phyloP scores from a whole-genome alignment of 495 filamentous ascomycete species.

The Neurospora sp. region DNA sequence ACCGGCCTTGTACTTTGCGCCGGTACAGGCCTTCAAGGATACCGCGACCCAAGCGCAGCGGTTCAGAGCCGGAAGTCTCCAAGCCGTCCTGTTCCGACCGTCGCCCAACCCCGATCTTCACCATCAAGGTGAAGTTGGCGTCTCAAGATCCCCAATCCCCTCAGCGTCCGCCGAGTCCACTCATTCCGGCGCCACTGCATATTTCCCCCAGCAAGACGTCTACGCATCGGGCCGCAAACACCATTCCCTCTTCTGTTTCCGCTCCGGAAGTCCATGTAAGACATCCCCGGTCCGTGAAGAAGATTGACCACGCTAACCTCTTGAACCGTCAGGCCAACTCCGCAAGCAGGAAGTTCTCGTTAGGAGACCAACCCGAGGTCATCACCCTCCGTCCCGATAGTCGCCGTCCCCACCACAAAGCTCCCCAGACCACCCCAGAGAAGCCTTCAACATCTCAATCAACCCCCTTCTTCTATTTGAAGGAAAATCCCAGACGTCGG shows the following conservation, averaged over 20 bases:
- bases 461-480: background rate
- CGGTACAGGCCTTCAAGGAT: background rate
- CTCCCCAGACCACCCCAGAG: background rate
- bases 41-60: background rate
- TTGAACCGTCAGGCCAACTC: background rate
- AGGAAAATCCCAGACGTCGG: background rate
- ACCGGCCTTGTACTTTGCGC: background rate
- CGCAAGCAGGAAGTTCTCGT: rapidly evolving
- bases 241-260: background rate
- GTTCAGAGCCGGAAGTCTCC: rapidly evolving
- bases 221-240: background rate
- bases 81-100: background rate
- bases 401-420: background rate
- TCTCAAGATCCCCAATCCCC: background rate
- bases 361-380: background rate
- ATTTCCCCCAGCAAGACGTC: background rate
- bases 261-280: background rate
- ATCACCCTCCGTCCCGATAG: background rate
- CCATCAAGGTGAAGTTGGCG: background rate
- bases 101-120: background rate
- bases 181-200: background rate
- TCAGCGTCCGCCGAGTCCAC: background rate
- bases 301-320: background rate
- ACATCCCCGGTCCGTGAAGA: rapidly evolving
- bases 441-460: background rate